Conservation (phyloP, 495 filamentous ascomycete species). For the Aspergillus olivimuriae region DNA sequence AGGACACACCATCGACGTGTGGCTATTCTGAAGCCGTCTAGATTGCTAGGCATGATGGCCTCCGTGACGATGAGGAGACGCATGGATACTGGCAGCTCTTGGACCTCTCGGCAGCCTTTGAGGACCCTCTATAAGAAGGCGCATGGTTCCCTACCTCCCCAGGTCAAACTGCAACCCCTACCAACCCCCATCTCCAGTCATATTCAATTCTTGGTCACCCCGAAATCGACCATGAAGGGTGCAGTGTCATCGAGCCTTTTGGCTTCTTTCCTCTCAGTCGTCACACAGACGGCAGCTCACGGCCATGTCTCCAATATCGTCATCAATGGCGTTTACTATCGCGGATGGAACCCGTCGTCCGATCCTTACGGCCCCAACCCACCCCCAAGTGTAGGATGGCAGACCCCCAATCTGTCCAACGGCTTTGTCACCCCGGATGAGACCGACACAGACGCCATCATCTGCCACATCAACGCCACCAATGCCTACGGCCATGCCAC, state of each 20-base stretch:
- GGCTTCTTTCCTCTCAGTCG: not conserved
- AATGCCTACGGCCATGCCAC: slow-evolving; percentile 32
- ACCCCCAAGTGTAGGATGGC: slow-evolving; percentile 39
- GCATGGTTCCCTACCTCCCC: too few relatives aligned
- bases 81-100: too few relatives aligned
- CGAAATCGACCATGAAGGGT: not conserved
- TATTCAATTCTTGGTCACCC: too few relatives aligned
- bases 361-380: slow-evolving; percentile 25
- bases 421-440: slow-evolving; percentile 41
- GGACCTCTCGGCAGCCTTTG: too few relatives aligned
- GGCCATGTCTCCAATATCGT: not conserved
- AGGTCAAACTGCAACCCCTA: too few relatives aligned
- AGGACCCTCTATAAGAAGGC: too few relatives aligned
- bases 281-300: not conserved
- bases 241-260: not conserved
- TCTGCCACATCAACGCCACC: slow-evolving; percentile 40
- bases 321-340: not conserved
- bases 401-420: slow-evolving; percentile 39
- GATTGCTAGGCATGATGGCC: too few relatives aligned
- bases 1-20: too few relatives aligned
- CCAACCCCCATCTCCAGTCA: too few relatives aligned
- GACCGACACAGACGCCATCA: slow-evolving; percentile 37
- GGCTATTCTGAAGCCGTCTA: too few relatives aligned
- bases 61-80: too few relatives aligned
- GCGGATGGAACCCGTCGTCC: slow-evolving; percentile 33